phyloP scores from a whole-genome alignment of 495 filamentous ascomycete species.

The Aspergillus affinis region DNA sequence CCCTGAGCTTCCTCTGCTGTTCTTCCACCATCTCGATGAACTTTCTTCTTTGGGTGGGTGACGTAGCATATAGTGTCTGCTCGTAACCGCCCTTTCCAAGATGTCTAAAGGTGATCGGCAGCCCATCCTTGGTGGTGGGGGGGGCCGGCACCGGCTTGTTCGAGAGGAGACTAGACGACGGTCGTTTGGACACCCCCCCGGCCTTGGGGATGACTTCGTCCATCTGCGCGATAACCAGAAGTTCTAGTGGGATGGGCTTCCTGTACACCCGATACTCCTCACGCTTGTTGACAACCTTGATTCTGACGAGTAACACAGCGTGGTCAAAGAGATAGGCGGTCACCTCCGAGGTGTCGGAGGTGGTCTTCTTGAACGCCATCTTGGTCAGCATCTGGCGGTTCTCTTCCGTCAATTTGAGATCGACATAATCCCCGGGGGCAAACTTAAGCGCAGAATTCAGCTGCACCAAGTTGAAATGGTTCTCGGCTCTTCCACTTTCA shows the following conservation, averaged over 20 bases:
- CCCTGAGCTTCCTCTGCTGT: conserved; percentile 80
- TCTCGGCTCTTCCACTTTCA: conserved; percentile 96
- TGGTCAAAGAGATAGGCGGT: conserved; percentile 96
- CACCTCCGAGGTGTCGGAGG: conserved; percentile 84
- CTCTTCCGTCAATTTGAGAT: conserved; percentile 92
- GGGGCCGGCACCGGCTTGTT: conserved; percentile 60
- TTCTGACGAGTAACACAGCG: conserved; percentile 82
- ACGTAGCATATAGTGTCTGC: conserved; percentile 81
- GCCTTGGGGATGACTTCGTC: conserved; percentile 83
- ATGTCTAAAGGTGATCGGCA: conserved; percentile 97
- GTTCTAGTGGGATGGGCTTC: conserved; percentile 91
- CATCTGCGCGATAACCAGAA: conserved; percentile 94
- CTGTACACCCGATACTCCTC: conserved; percentile 94
- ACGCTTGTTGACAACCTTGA: conserved; percentile 86
- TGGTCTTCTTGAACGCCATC: conserved; percentile 86
- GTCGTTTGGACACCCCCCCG: conserved; percentile 79
- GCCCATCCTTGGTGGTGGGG: conserved; percentile 68
- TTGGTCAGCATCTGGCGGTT: conserved; percentile 91
- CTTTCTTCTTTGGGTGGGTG: conserved; percentile 77
- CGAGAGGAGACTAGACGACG: conserved; percentile 82
- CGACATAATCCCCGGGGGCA: conserved; percentile 80
- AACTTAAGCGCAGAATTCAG: conserved; percentile 89
- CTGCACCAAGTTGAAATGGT: conserved; percentile 92
- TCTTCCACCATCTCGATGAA: conserved; percentile 95
- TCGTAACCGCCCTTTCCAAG: conserved; percentile 97